These are phyloP conservation scores for Eremochloa ophiuroides DNA, from an alignment of 176 grass and related monocot species.

Conservation along the genomic window DNA sequence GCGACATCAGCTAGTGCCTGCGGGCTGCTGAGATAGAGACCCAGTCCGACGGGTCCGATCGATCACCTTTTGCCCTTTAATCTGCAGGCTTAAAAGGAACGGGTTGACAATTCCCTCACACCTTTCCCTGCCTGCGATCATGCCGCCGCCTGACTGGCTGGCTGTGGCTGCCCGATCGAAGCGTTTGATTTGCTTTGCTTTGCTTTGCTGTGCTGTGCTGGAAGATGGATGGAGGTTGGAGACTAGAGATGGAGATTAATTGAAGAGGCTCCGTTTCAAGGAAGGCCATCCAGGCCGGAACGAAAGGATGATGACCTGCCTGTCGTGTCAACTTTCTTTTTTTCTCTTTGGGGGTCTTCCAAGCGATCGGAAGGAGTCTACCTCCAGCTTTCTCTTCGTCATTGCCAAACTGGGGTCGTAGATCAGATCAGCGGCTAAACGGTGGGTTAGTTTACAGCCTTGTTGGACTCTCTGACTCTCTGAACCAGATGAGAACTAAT, in stretches of 20 bases:
- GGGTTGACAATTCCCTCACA: not conserved
- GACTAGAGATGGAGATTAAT: not conserved
- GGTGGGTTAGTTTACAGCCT: not conserved
- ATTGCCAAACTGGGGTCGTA: not conserved
- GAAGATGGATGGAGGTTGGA: not conserved
- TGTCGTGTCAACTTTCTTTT: conserved; percentile 20
- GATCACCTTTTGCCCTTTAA: not conserved
- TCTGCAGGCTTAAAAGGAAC: not conserved
- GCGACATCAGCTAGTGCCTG: conserved; percentile 30
- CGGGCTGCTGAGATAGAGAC: conserved; percentile 24
- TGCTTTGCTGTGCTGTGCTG: not conserved
- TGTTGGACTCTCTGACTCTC: not conserved
- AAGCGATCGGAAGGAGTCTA: not conserved
- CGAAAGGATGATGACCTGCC: not conserved
- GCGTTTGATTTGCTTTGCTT: not conserved
- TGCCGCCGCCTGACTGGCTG: conserved; percentile 11
- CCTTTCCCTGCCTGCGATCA: conserved; percentile 17
- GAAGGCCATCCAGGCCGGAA: not conserved
- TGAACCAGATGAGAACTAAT: not conserved
- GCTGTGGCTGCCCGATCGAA: not conserved
- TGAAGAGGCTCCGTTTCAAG: not conserved
- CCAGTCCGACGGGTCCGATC: too few species aligned
- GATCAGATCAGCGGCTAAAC: not conserved
- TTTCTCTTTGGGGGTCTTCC: not conserved
- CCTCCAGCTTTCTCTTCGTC: not conserved